These are phyloP conservation scores for Euphorbia corollata DNA, from an alignment of 441 rosid species.

Conservation along the genomic window DNA sequence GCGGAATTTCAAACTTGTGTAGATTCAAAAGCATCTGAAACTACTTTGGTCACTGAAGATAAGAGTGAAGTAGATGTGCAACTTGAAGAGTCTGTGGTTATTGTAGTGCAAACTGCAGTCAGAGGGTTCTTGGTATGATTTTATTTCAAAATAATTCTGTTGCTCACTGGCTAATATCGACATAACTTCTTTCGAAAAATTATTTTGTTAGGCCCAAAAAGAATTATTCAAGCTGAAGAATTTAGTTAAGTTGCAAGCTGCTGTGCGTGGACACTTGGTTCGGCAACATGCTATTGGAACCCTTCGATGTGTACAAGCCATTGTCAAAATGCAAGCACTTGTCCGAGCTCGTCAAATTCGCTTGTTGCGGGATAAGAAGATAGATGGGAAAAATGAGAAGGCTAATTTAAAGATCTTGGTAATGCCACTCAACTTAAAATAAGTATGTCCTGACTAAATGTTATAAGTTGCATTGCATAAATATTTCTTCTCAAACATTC, in stretches of 20 bases:
- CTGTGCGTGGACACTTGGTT: conserved; percentile 81
- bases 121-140: conserved; percentile 56
- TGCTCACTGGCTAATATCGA: neutral
- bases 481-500: neutral
- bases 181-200: conserved; percentile 15
- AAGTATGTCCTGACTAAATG: conserved; percentile 11
- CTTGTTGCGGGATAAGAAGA: conserved; percentile 25
- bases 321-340: conserved; percentile 77
- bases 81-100: conserved; percentile 43
- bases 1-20: conserved; percentile 26
- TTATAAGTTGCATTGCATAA: conserved; percentile 2
- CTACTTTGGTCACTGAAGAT: conserved; percentile 25
- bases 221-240: conserved; percentile 60
- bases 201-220: conserved; percentile 46
- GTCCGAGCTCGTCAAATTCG: conserved; percentile 63
- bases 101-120: conserved; percentile 54
- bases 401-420: conserved; percentile 36
- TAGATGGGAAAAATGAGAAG: conserved; percentile 24
- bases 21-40: conserved; percentile 33
- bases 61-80: conserved; percentile 29
- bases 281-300: conserved; percentile 81
- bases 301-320: conserved; percentile 74
- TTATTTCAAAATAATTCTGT: neutral
- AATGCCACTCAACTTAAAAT: conserved; percentile 21
- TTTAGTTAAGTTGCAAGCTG: conserved; percentile 82